Percentiles rank a stretch among this genome's conserved stretches.
phyloP scores from a whole-genome alignment of 768 basidiomycete species.

The Grammothele lineata region DNA sequence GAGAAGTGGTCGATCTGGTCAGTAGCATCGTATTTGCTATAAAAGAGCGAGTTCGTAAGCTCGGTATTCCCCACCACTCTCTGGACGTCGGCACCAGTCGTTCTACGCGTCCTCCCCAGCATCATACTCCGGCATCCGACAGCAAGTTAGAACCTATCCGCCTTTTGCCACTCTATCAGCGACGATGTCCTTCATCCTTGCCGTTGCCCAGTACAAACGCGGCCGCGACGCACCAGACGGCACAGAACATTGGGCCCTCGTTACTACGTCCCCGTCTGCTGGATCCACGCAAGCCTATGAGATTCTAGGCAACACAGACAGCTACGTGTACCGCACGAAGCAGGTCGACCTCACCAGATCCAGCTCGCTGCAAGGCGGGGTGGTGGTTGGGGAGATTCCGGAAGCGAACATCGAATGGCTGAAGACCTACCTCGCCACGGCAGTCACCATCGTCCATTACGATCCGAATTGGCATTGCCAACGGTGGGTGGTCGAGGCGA shows the following conservation, averaged over 20 bases:
- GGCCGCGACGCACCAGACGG: neutral
- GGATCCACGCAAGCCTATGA: neutral
- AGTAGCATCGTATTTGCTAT: no score
- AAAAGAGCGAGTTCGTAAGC: no score
- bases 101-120: no score
- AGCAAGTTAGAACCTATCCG: no score
- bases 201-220: neutral
- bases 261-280: no score
- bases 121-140: no score
- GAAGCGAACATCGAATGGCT: no score
- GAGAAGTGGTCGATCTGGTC: no score
- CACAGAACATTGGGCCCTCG: neutral
- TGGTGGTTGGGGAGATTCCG: no score
- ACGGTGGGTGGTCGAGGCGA: neutral
- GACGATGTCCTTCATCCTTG: neutral
- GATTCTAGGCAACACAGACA: neutral
- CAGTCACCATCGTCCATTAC: neutral
- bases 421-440: neutral
- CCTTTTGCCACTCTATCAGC: neutral
- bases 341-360: neutral
- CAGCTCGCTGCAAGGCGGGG: no score
- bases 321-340: neutral
- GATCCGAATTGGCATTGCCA: conserved; percentile 3
- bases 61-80: no score
- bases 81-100: no score